Percentiles rank a stretch among this genome's conserved stretches.
These are phyloP conservation scores for Microthyrium microscopicum DNA, from an alignment of 2,329 filamentous ascomycete genomes.

Conservation along the genomic window DNA sequence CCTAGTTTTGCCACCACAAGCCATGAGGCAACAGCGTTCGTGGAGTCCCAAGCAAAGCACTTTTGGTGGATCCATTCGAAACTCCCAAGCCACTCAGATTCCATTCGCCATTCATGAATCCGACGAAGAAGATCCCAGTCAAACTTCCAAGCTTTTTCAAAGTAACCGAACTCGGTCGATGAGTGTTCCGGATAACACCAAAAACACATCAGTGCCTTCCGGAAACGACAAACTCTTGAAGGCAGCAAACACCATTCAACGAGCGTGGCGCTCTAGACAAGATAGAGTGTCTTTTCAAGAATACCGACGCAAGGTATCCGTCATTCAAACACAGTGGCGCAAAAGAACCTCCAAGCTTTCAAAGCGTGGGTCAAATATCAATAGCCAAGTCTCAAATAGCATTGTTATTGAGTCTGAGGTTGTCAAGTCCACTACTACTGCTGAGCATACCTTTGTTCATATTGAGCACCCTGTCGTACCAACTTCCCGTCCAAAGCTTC, in stretches of 20 bases:
- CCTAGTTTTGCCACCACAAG: neutral
- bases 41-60: constrained; percentile 2
- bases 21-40: constrained; percentile 1
- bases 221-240: constrained; percentile 7
- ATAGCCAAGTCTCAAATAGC: no score
- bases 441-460: constrained; percentile 18
- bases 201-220: constrained; percentile 11
- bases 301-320: constrained; percentile 21
- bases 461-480: constrained; percentile 18
- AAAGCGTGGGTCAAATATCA: no score
- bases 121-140: constrained; percentile 1
- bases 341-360: neutral
- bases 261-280: constrained; percentile 18
- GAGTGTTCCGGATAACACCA: neutral
- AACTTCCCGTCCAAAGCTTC: constrained; percentile 17
- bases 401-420: no score
- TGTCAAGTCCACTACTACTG: no score
- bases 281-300: constrained; percentile 17
- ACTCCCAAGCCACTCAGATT: neutral
- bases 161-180: neutral
- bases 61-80: neutral
- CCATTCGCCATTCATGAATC: constrained; percentile 1
- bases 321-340: constrained; percentile 23
- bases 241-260: constrained; percentile 20
- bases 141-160: neutral